These are phyloP conservation scores for Aureobasidium sp. DNA, from an alignment of 2,329 filamentous ascomycete genomes.

Conservation along the genomic window DNA sequence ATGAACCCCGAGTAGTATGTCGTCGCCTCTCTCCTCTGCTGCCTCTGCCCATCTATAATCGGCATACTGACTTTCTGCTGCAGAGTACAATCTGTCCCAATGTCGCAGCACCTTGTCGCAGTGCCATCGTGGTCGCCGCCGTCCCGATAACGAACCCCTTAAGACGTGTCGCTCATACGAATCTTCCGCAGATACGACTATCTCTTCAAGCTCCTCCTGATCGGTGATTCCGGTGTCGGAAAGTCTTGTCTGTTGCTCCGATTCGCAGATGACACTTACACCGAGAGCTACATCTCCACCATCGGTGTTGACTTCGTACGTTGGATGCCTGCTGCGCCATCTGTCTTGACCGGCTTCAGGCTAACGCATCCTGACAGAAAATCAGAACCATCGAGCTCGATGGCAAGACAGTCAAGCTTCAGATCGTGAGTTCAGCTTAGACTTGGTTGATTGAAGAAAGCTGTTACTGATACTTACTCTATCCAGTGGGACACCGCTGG, in stretches of 20 bases:
- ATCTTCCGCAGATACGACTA: conserved; percentile 82
- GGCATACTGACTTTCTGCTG: not conserved
- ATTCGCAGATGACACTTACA: conserved; percentile 99
- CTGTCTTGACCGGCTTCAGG: not conserved
- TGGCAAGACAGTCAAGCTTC: conserved; percentile 98
- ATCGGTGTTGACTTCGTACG: conserved; percentile 98
- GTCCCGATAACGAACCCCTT: conserved; percentile 4
- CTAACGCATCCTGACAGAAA: conserved; percentile 58
- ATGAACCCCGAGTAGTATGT: conserved; percentile 94
- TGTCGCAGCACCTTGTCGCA: not conserved
- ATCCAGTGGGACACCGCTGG: conserved; percentile 95
- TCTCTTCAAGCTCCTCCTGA: conserved; percentile 99
- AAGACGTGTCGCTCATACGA: conserved; percentile 2
- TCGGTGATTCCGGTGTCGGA: conserved; percentile 99
- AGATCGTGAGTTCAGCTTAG: conserved; percentile 64
- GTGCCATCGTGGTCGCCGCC: not conserved
- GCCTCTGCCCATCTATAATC: not conserved
- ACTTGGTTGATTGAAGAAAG: not conserved
- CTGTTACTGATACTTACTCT: conserved; percentile 16
- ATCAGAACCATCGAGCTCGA: conserved; percentile 99
- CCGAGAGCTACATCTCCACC: conserved; percentile 98
- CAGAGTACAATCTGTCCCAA: not conserved
- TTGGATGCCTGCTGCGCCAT: conserved; percentile 20
- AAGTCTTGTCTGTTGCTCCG: conserved; percentile 98
- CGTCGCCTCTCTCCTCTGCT: conserved; percentile 17